A percentile compares a stretch with the other conserved stretches of the same genome.
phyloP scores from a whole-genome alignment of 2,329 filamentous ascomycete genomes.

The Calcarisporium arbuscula region DNA sequence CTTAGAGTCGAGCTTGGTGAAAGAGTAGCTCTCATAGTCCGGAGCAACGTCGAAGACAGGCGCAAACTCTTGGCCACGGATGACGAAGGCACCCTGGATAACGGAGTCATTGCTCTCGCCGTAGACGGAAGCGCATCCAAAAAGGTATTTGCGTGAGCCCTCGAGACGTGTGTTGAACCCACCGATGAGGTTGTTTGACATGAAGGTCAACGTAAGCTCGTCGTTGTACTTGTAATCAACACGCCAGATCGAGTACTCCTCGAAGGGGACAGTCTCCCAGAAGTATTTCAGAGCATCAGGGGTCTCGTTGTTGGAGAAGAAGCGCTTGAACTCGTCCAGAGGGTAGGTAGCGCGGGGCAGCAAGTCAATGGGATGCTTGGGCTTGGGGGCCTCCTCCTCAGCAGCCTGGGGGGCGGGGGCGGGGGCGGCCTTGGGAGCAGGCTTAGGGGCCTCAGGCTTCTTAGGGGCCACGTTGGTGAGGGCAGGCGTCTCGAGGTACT shows the following conservation, averaged over 20 bases:
- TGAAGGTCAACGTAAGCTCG: constrained; percentile 95
- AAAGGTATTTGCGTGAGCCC: constrained; percentile 95
- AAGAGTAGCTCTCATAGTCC: constrained; percentile 93
- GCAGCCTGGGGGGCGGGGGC: constrained; percentile 28
- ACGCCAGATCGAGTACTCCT: constrained; percentile 94
- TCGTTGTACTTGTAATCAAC: constrained; percentile 99
- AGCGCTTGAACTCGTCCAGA: constrained; percentile 97
- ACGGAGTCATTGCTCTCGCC: constrained; percentile 83
- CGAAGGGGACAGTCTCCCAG: constrained; percentile 92
- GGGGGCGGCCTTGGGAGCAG: constrained; percentile 56
- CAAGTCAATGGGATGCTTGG: constrained; percentile 91
- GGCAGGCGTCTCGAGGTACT: constrained; percentile 78
- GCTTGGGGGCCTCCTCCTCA: constrained; percentile 59
- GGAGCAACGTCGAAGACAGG: constrained; percentile 95
- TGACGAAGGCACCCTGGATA: constrained; percentile 87
- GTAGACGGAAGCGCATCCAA: constrained; percentile 85
- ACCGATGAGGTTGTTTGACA: constrained; percentile 97
- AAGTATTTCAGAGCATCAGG: constrained; percentile 88
- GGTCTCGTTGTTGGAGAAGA: constrained; percentile 95
- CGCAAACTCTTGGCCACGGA: constrained; percentile 81
- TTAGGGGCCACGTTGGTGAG: constrained; percentile 64
- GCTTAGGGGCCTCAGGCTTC: constrained; percentile 67
- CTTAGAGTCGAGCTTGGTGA: constrained; percentile 89
- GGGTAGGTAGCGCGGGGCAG: constrained; percentile 74
- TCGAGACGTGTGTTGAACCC: constrained; percentile 98